Percentiles rank a stretch among this genome's conserved stretches.
phyloP scores from a whole-genome alignment of 768 basidiomycete species.

The Sporobolomyces roseus region DNA sequence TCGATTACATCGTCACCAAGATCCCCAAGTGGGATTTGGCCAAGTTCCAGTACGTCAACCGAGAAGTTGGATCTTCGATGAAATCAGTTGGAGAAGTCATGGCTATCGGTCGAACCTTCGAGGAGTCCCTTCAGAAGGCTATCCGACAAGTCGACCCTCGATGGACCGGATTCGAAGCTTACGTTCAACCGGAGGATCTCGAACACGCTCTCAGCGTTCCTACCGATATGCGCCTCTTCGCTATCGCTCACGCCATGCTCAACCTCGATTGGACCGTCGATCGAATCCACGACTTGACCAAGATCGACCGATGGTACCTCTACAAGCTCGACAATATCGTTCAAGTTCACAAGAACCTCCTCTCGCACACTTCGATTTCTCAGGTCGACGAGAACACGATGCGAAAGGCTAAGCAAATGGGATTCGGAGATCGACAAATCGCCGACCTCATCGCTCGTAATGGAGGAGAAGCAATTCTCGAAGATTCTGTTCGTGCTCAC shows the following conservation, averaged over 20 bases:
- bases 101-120: constrained; percentile 96
- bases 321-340: constrained; percentile 99
- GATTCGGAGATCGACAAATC: constrained; percentile 91
- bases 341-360: constrained; percentile 71
- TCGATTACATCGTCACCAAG: constrained; percentile 97
- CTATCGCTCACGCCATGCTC: constrained; percentile 96
- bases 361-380: constrained; percentile 65
- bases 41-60: constrained; percentile 92
- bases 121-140: constrained; percentile 98
- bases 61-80: constrained; percentile 89
- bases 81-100: constrained; percentile 99
- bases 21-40: constrained; percentile 99
- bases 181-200: constrained; percentile 78
- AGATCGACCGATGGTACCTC: constrained; percentile 99
- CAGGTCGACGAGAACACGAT: constrained; percentile 63
- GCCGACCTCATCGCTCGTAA: constrained; percentile 69
- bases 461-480: constrained; percentile 57
- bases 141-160: constrained; percentile 94
- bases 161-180: constrained; percentile 91
- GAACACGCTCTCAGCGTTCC: constrained; percentile 73
- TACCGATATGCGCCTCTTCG: constrained; percentile 94
- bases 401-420: constrained; percentile 82
- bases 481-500: constrained; percentile 83
- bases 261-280: constrained; percentile 87
- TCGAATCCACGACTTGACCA: constrained; percentile 83